phyloP scores from a whole-genome alignment of 176 grass and related monocot species.

The Zea luxurians region DNA sequence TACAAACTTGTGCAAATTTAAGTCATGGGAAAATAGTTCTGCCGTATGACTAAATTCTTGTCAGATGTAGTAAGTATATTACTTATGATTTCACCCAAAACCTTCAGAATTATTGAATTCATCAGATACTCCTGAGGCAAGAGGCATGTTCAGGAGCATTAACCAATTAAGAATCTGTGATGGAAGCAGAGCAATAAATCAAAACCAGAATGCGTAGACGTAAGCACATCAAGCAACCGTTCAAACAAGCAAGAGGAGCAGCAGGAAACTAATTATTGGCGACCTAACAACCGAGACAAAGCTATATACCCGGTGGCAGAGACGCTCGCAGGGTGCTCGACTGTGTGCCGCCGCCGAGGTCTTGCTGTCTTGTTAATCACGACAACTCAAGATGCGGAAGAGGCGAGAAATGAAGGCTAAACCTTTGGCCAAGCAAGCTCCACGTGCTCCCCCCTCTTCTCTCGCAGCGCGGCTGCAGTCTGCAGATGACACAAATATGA shows the following conservation, averaged over 20 bases:
- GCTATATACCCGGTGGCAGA: background rate
- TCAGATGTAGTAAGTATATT: background rate
- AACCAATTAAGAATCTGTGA: background rate
- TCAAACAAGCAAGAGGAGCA: background rate
- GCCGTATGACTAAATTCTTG: background rate
- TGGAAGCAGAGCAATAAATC: background rate
- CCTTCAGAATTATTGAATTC: background rate
- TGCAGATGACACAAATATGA: background rate
- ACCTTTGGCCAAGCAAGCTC: conserved; percentile 16
- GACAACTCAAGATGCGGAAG: background rate
- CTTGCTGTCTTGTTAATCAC: background rate
- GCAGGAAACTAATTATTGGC: background rate
- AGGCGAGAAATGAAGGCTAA: background rate
- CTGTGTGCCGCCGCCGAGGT: background rate
- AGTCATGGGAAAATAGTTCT: background rate
- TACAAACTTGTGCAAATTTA: background rate
- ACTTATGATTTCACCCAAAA: background rate
- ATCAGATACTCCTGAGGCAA: background rate
- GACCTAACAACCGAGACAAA: background rate
- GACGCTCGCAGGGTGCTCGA: conserved; percentile 22
- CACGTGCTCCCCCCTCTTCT: background rate
- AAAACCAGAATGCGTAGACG: background rate
- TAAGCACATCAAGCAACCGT: background rate
- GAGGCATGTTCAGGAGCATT: background rate
- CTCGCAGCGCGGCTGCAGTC: conserved; percentile 10